Evolutionary conservation across 1,139 yeast species (phyloP).

Genomic region (Suhomyces guaymorum): DNA sequence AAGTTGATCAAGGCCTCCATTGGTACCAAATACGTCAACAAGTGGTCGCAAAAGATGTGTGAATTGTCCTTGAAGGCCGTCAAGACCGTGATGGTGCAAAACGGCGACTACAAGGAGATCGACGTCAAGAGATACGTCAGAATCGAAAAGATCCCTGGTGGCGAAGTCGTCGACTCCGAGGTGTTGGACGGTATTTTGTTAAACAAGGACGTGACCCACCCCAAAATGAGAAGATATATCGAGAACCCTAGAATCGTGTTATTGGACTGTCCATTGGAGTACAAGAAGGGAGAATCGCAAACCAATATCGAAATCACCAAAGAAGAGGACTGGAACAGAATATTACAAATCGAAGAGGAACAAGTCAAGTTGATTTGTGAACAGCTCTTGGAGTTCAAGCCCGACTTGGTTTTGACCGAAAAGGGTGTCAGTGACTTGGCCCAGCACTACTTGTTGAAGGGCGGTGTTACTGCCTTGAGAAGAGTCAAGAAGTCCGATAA

Average conservation of each 20-base stretch:
- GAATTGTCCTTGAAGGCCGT: conserved; percentile 85
- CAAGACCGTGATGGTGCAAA: conserved; percentile 70
- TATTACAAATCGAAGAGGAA: conserved; percentile 95
- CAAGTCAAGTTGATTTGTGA: conserved; percentile 90
- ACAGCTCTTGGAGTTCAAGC: conserved; percentile 79
- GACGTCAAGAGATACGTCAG: conserved; percentile 92
- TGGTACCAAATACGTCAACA: conserved; percentile 91
- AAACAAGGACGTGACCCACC: conserved; percentile 97
- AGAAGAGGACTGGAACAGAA: conserved; percentile 95
- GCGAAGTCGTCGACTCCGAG: conserved; percentile 85
- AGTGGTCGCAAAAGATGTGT: conserved; percentile 95
- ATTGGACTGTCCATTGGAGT: conserved; percentile 95
- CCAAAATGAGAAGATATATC: conserved; percentile 89
- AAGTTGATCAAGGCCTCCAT: conserved; percentile 86
- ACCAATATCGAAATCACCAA: conserved; percentile 96
- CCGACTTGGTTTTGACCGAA: conserved; percentile 94
- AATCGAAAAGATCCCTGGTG: conserved; percentile 96
- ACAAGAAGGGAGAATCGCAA: conserved; percentile 98
- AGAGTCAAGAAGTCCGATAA: conserved; percentile 95
- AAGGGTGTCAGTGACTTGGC: conserved; percentile 98
- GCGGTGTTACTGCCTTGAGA: conserved; percentile 90
- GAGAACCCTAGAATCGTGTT: conserved; percentile 87
- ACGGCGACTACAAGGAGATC: conserved; percentile 76
- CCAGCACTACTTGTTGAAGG: conserved; percentile 91
- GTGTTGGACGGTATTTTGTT: conserved; percentile 90